Conservation (phyloP, 768 basidiomycete genomes). For the Termitomyces sp. region DNA sequence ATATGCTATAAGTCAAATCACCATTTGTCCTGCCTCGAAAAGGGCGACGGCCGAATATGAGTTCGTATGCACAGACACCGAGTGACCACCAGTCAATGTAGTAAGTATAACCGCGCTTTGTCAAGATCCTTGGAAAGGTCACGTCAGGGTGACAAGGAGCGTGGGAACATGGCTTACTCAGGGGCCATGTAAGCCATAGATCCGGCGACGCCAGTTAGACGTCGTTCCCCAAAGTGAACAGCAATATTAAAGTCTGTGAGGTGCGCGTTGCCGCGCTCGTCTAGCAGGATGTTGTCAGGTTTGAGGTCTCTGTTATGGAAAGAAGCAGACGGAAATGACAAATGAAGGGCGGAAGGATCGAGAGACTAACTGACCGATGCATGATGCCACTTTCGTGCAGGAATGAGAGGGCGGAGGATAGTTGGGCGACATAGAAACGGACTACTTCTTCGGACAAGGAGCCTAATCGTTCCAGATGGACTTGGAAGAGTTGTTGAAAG, state of each 20-base stretch:
- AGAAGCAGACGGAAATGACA: slow-evolving; percentile 10
- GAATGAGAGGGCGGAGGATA: slow-evolving; percentile 83
- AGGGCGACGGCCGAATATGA: slow-evolving; percentile 86
- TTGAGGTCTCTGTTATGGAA: slow-evolving; percentile 77
- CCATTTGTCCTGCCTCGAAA: slow-evolving; percentile 93
- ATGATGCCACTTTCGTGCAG: slow-evolving; percentile 93
- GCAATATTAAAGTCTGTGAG: slow-evolving; percentile 99
- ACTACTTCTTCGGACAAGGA: slow-evolving; percentile 73
- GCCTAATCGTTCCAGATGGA: slow-evolving; percentile 83
- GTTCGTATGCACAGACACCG: slow-evolving; percentile 88
- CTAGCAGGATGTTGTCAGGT: slow-evolving; percentile 95
- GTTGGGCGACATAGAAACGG: slow-evolving; percentile 84
- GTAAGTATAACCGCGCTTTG: slow-evolving; percentile 91
- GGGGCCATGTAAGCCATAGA: slow-evolving; percentile 99
- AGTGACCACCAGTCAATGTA: slow-evolving; percentile 98
- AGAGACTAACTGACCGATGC: slow-evolving; percentile 68
- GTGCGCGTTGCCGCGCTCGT: slow-evolving; percentile 94
- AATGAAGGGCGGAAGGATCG: slow-evolving; percentile 15
- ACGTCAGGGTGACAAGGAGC: slow-evolving; percentile 4
- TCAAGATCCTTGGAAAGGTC: slow-evolving; percentile 51
- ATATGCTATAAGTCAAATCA: slow-evolving; percentile 88
- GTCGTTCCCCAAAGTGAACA: slow-evolving; percentile 88
- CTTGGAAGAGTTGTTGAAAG: slow-evolving; percentile 31
- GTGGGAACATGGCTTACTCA: slow-evolving; percentile 37
- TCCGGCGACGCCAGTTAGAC: slow-evolving; percentile 88